Percentiles rank a stretch among this genome's conserved stretches.
Evolutionary conservation across 2,329 filamentous ascomycete species (phyloP).

Genomic region (Didymella segeticola): DNA sequence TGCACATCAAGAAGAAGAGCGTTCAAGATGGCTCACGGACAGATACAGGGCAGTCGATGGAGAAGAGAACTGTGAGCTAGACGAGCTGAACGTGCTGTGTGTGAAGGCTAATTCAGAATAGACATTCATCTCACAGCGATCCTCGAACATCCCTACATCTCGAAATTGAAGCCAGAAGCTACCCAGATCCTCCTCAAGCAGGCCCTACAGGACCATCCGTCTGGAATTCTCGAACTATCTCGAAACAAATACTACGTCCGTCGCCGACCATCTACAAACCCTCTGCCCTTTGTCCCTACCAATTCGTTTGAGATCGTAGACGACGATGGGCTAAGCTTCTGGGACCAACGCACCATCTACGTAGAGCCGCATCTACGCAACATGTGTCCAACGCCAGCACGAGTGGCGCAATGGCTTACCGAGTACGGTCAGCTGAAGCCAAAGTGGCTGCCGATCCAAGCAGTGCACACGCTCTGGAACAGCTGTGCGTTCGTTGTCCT

Average conservation of each 20-base stretch:
- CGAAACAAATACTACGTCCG: constrained; percentile 39
- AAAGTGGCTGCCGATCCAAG: constrained; percentile 47
- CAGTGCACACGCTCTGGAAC: constrained; percentile 40
- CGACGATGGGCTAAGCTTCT: constrained; percentile 42
- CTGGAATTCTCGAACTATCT: constrained; percentile 32
- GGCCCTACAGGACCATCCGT: constrained; percentile 31
- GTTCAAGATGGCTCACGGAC: constrained; percentile 35
- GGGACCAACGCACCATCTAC: constrained; percentile 48
- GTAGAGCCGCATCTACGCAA: constrained; percentile 45
- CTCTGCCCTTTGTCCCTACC: constrained; percentile 34
- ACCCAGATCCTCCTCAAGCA: constrained; percentile 38
- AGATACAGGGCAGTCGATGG: constrained; percentile 34
- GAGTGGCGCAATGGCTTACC: constrained; percentile 40
- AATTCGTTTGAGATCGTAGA: constrained; percentile 35
- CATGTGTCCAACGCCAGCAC: constrained; percentile 40
- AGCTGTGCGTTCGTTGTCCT: constrained; percentile 46
- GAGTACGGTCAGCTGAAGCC: constrained; percentile 35
- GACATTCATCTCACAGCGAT: constrained; percentile 44
- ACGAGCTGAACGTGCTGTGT: too few species aligned
- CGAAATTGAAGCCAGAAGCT: constrained; percentile 40
- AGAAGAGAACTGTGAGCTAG: constrained; percentile 33
- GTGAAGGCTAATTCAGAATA: constrained; percentile 10
- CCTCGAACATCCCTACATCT: constrained; percentile 38
- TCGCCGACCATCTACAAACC: constrained; percentile 39
- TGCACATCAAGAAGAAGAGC: constrained; percentile 39